Conservation (phyloP, 75 land plant genomes). For the Isoetes taiwanensis region DNA sequence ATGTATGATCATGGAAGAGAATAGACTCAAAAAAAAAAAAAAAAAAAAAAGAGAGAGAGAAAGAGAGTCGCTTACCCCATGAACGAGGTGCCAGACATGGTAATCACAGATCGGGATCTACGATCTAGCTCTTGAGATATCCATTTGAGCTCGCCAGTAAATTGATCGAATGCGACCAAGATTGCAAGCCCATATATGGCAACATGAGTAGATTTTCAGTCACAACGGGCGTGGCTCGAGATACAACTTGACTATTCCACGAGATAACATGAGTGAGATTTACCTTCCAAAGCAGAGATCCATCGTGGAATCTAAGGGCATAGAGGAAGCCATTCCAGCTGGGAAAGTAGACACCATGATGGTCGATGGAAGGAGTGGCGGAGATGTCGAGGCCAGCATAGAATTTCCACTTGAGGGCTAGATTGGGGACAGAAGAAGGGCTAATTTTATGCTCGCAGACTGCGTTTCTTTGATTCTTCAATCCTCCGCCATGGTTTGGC, state of each 20-base stretch:
- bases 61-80: not conserved
- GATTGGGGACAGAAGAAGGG: conserved; percentile 8
- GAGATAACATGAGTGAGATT: conserved; percentile 19
- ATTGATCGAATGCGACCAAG: conserved; percentile 18
- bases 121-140: conserved; percentile 14
- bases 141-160: conserved; percentile 23
- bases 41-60: not conserved
- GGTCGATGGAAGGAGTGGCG: conserved; percentile 27
- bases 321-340: conserved; percentile 30
- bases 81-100: conserved; percentile 1
- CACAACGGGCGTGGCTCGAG: conserved; percentile 21
- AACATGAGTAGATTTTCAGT: conserved; percentile 13
- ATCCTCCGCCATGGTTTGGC: conserved; percentile 33
- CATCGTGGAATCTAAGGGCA: conserved; percentile 14
- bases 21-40: no score
- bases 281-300: conserved; percentile 19
- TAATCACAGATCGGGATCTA: not conserved
- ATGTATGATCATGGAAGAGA: no score
- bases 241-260: no score
- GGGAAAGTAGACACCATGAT: conserved; percentile 27
- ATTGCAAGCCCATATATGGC: conserved; percentile 23
- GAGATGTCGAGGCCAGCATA: conserved; percentile 11
- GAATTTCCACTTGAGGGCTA: conserved; percentile 23
- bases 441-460: conserved; percentile 14
- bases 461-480: conserved; percentile 24